A percentile compares a stretch with the other conserved stretches of the same genome.
Conservation (phyloP, 495 filamentous ascomycete species). For the Niebla homalea region DNA sequence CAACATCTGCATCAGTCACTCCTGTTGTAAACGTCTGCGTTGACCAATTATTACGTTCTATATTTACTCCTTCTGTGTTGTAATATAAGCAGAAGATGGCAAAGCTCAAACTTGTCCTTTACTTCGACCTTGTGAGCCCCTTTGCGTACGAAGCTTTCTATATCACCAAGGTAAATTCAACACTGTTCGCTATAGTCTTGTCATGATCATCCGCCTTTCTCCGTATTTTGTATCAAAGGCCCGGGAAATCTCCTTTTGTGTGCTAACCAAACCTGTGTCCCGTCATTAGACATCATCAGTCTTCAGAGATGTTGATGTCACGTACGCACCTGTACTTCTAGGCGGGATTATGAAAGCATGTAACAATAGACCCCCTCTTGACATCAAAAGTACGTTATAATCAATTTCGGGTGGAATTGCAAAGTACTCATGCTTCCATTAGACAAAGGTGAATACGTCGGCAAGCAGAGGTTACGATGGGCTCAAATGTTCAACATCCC, state of each 20-base stretch:
- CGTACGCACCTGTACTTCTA: constrained; percentile 55
- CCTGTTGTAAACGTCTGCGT: no score
- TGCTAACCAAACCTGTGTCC: neutral
- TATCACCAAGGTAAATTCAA: constrained; percentile 38
- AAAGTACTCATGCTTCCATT: neutral
- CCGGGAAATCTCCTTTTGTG: neutral
- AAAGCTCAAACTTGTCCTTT: constrained; percentile 49
- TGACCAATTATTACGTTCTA: no score
- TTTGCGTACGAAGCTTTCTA: constrained; percentile 60
- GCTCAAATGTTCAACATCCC: constrained; percentile 45
- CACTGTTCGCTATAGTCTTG: neutral
- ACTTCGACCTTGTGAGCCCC: constrained; percentile 56
- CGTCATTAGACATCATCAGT: constrained; percentile 42
- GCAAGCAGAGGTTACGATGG: constrained; percentile 49
- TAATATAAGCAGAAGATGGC: constrained; percentile 23
- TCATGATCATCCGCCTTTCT: neutral
- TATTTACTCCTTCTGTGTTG: no score
- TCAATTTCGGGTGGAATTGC: neutral
- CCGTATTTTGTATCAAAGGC: neutral
- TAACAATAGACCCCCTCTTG: constrained; percentile 48
- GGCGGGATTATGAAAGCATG: constrained; percentile 56
- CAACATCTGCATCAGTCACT: no score
- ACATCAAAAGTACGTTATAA: constrained; percentile 47
- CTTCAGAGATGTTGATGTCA: constrained; percentile 46
- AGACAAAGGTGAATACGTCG: constrained; percentile 60